Evolutionary conservation across 306 rosid species (phyloP).

Genomic region (Cucurbita moschata): DNA sequence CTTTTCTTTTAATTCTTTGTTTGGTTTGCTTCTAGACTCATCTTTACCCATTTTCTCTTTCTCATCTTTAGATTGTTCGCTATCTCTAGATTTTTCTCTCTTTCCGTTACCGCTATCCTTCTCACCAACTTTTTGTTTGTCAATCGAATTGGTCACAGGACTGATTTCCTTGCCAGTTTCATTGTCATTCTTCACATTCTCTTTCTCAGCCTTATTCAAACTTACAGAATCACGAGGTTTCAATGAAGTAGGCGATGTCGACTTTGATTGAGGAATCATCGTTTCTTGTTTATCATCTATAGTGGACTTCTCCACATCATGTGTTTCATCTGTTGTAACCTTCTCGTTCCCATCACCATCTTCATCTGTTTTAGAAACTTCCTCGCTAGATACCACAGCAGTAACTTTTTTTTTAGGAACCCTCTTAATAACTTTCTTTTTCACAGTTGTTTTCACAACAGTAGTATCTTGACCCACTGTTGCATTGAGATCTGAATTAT

Average conservation of each 20-base stretch:
- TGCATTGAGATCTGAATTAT: constrained; percentile 29
- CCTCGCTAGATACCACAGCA: constrained; percentile 5
- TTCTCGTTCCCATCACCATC: constrained; percentile 21
- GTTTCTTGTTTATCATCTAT: constrained; percentile 31
- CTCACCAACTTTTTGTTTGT: constrained; percentile 30
- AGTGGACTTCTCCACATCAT: constrained; percentile 23
- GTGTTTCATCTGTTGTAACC: constrained; percentile 21
- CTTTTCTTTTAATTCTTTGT: constrained; percentile 59
- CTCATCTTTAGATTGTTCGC: constrained; percentile 52
- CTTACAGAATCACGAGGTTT: constrained; percentile 22
- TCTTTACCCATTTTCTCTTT: constrained; percentile 42
- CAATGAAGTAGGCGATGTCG: constrained; percentile 23
- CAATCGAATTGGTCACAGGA: constrained; percentile 19
- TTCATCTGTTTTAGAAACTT: constrained; percentile 22
- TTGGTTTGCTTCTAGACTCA: constrained; percentile 51
- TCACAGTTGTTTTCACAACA: constrained; percentile 39
- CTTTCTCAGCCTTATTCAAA: constrained; percentile 28
- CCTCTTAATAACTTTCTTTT: constrained; percentile 79
- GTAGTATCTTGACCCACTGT: constrained; percentile 21
- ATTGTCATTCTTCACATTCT: constrained; percentile 39
- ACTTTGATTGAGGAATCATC: constrained; percentile 25
- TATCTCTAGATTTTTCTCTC: constrained; percentile 40
- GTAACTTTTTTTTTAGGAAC: constrained; percentile 61
- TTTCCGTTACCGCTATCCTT: constrained; percentile 27
- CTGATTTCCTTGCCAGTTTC: constrained; percentile 29